Conservation (phyloP, 1,284 basidiomycete genomes). For the Stygiomarasmius scandens region DNA sequence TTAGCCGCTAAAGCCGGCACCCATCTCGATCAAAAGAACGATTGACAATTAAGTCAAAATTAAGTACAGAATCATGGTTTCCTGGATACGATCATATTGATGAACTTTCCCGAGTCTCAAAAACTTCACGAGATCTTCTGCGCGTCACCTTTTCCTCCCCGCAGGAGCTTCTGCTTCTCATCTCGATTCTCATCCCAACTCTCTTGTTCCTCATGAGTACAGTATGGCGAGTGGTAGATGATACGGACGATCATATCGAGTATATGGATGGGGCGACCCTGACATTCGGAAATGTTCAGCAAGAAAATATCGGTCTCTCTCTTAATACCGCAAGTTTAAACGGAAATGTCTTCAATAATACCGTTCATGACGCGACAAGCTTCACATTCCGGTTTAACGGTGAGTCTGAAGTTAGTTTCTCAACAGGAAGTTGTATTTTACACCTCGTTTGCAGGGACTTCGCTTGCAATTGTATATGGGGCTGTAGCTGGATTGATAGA, state of each 20-base stretch:
- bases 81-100: no score
- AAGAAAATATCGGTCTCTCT: background rate
- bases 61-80: no score
- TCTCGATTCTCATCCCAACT: no score
- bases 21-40: no score
- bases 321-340: background rate
- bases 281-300: background rate
- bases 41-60: no score
- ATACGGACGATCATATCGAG: background rate
- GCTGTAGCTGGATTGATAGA: background rate
- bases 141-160: no score
- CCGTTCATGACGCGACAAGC: background rate
- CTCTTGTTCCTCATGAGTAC: no score
- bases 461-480: background rate
- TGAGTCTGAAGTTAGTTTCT: background rate
- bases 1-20: no score
- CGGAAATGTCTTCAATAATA: background rate
- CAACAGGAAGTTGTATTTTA: background rate
- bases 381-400: constrained; percentile 1
- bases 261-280: background rate
- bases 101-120: no score
- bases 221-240: background rate
- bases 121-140: no score
- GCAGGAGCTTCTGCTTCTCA: no score
- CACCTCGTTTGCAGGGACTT: background rate